Evolutionary conservation across 495 filamentous ascomycete species (phyloP), one percentile per base, ranked within the genome.

Genomic region (Aeminium ludgeri): DNA sequence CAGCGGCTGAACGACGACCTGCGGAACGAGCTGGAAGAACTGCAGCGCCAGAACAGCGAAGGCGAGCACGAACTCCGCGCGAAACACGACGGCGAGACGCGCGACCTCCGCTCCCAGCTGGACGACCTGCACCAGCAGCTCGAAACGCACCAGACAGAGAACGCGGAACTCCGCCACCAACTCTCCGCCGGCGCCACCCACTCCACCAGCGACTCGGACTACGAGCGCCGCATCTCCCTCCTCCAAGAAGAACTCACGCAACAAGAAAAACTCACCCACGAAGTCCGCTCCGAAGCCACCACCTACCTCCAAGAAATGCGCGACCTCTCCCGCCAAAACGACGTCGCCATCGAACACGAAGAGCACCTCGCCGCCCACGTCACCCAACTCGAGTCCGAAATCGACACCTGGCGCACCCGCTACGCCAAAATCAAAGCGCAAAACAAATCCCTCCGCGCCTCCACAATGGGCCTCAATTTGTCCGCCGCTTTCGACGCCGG

Each of bases 241-340:
- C 59, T 89, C 28, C 71, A 79, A 49, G 67, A 63, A 34, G 76
- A 83, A 50, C 78, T 94, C 49, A 63, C 78, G 43, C 73, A 73
- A 30, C 64, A 95, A 25, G 77, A 86, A 51, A 69, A 80, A 36
- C 69, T 92, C n/a, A 93, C 86, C 0, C 80, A 86, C 41, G 82
- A 92, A 54, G 89, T 95, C 27, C 73, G 82, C 16, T 73, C 70
- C 28, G 83, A 94, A 62, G 86, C 91, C 0, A 74, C 82, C 39
- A 69, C 76, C 36, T 94, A 84, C 55, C 63, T 97, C 12, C 69
- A 70, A 44, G 86, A 97, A 58, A 96, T 96, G 91, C 78, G 80
- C 48, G 65, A 65, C 23, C 68, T 97, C 29, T 86, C 85, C 10
- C 73, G 82, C 40, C 76, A 83, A 40, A 86, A 75, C 48, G 73